Evolutionary conservation across 192 early-diverging fungal species (phyloP).

Genomic region (Diversispora epigaea): DNA sequence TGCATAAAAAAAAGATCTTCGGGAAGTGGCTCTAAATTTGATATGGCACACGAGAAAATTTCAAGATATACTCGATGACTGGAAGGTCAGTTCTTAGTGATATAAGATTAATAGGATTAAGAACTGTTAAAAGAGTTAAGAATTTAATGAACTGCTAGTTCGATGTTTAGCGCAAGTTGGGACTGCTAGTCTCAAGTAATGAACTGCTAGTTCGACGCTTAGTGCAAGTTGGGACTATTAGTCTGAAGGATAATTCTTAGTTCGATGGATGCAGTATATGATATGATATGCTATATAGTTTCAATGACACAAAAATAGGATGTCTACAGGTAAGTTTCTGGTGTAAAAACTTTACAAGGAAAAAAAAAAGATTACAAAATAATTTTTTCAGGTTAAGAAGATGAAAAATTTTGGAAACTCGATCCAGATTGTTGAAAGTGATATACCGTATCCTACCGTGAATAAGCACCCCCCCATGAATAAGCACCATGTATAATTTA

Average conservation of each 20-base stretch:
- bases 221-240: conserved; percentile 30
- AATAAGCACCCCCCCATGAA: no score
- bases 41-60: conserved; percentile 13
- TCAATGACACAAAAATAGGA: neutral
- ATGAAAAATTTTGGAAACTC: no score
- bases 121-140: conserved; percentile 6
- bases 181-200: conserved; percentile 29
- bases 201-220: conserved; percentile 33
- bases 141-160: conserved; percentile 32
- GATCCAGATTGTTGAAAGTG: no score
- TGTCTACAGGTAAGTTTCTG: conserved; percentile 2
- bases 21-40: conserved; percentile 18
- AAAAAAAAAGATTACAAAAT: no score
- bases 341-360: conserved; percentile 13
- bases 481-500: no score
- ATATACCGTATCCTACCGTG: no score
- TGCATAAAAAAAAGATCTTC: conserved; percentile 30
- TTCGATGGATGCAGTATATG: neutral
- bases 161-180: conserved; percentile 31
- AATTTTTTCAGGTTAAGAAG: no score
- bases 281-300: neutral
- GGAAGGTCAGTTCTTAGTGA: conserved; percentile 25
- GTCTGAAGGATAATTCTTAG: conserved; percentile 14
- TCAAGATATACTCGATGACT: conserved; percentile 23
- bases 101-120: conserved; percentile 15